Evolutionary conservation across 768 basidiomycete species (phyloP), one percentile per base, ranked within the genome.

Genomic region (Dentipellis sp.): DNA sequence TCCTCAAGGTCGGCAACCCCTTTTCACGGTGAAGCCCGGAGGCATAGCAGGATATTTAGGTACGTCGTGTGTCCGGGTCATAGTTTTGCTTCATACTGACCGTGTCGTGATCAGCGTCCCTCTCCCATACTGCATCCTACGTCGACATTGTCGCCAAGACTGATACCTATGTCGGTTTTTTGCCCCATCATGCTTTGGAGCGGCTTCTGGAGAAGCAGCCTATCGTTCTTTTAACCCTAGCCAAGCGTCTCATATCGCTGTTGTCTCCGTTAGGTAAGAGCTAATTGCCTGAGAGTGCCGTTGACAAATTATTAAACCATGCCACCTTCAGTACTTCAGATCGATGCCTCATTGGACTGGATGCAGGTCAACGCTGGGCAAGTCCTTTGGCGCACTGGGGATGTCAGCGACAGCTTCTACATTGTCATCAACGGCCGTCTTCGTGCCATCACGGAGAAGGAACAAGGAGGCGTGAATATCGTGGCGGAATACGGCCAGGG

Each of bases 131-230:
- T 23, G 85, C 93, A 5, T 95, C 93, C 2, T 99, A 98, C 66
- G 94, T 98, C 46, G 92, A 95, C 67, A 97, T 99, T 67, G 86
- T 79, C 61, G 94, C 97, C 4, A 98, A 97, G 74, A 98, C 94
- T 0, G 95, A 99, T 66, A 88, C 87, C n/a, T 99, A 95, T 64
- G 97, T 98, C 60, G 97, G 97, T 0, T 95, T 95, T 69, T 70
- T 99, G 29, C 91, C 97, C 1, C 83, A 89, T 2, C 80, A 86
- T 65, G 88, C 95, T 6, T 73, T 99, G 55, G 93, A 98, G 65
- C 77, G 89, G 21, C 77, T 99, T 54, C 78, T 98, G 42, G 97
- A 98, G 69, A 87, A 94, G 63, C 79, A 90, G 49, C 97, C 97
- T 1, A 98, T 99, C 53, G 97, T 99, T 2, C 77, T 98, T 10